Evolutionary conservation across 2,329 filamentous ascomycete genomes (phyloP).

Genomic region (Dissoconium aciculare): DNA sequence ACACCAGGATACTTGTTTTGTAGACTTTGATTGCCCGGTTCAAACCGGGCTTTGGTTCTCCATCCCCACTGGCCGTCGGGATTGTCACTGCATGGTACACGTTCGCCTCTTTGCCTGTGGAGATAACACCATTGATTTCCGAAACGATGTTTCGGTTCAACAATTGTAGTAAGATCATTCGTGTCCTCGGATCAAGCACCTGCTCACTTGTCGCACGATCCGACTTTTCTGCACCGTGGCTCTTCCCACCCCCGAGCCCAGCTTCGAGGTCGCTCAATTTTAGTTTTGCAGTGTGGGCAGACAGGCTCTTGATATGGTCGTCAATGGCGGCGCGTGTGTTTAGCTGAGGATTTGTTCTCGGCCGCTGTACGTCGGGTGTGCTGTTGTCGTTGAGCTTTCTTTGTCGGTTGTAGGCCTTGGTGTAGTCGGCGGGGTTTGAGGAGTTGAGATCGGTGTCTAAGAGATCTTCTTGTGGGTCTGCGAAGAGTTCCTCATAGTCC

Average conservation of each 20-base stretch:
- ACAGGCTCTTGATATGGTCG: conserved; percentile 73
- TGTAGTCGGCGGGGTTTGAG: conserved; percentile 51
- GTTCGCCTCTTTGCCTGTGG: conserved; percentile 95
- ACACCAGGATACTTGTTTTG: conserved; percentile 93
- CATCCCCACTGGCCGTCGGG: conserved; percentile 38
- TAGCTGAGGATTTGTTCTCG: conserved; percentile 60
- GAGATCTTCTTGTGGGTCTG: conserved; percentile 44
- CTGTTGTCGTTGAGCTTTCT: conserved; percentile 46
- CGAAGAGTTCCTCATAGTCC: conserved; percentile 46
- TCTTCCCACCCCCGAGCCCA: conserved; percentile 34
- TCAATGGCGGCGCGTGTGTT: conserved; percentile 71
- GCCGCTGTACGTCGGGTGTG: conserved; percentile 39
- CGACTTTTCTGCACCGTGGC: conserved; percentile 48
- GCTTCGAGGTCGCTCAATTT: conserved; percentile 51
- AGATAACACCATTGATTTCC: conserved; percentile 88
- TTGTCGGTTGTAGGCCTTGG: conserved; percentile 80
- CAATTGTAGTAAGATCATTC: conserved; percentile 91
- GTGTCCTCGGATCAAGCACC: conserved; percentile 82
- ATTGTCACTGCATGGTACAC: conserved; percentile 78
- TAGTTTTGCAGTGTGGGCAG: conserved; percentile 74
- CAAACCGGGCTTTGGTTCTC: conserved; percentile 30
- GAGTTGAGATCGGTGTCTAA: conserved; percentile 45
- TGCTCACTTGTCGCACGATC: conserved; percentile 91
- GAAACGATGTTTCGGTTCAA: conserved; percentile 82
- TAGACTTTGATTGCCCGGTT: conserved; percentile 96